These are phyloP conservation scores for Cystobasidium pallidum DNA, from an alignment of 1,284 basidiomycete genomes.

Conservation along the genomic window DNA sequence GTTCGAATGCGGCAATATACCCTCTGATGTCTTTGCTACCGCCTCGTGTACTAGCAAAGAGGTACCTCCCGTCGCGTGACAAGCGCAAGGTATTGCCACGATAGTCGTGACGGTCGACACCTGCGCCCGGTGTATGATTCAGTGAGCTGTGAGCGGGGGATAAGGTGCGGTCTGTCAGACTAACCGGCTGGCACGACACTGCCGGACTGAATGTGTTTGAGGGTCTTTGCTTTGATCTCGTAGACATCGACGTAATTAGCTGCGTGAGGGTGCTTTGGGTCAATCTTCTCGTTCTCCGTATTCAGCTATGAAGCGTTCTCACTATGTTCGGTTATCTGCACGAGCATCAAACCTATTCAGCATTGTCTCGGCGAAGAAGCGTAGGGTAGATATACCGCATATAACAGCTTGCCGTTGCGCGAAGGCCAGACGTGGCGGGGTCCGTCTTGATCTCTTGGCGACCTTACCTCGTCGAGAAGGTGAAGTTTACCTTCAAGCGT, in stretches of 20 bases:
- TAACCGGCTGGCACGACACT: slow-evolving; percentile 48
- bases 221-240: slow-evolving; percentile 41
- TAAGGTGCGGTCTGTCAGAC: background rate
- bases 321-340: slow-evolving; percentile 52
- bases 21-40: slow-evolving; percentile 54
- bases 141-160: background rate
- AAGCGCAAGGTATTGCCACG: slow-evolving; percentile 58
- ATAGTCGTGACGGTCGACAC: slow-evolving; percentile 46
- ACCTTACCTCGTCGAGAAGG: slow-evolving; percentile 54
- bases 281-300: no score
- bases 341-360: no score
- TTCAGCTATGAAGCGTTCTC: background rate
- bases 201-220: slow-evolving; percentile 48
- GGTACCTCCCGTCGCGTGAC: slow-evolving; percentile 52
- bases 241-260: slow-evolving; percentile 53
- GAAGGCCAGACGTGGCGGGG: slow-evolving; percentile 58
- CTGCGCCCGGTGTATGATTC: slow-evolving; percentile 2
- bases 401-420: slow-evolving; percentile 56
- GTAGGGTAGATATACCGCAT: slow-evolving; percentile 50
- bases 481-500: slow-evolving; percentile 52
- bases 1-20: slow-evolving; percentile 55
- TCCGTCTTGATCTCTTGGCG: slow-evolving; percentile 56
- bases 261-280: slow-evolving; percentile 4
- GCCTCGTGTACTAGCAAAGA: slow-evolving; percentile 58
- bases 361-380: background rate